phyloP scores from a whole-genome alignment of 805 yeast species.

The Monosporozyma solicola region DNA sequence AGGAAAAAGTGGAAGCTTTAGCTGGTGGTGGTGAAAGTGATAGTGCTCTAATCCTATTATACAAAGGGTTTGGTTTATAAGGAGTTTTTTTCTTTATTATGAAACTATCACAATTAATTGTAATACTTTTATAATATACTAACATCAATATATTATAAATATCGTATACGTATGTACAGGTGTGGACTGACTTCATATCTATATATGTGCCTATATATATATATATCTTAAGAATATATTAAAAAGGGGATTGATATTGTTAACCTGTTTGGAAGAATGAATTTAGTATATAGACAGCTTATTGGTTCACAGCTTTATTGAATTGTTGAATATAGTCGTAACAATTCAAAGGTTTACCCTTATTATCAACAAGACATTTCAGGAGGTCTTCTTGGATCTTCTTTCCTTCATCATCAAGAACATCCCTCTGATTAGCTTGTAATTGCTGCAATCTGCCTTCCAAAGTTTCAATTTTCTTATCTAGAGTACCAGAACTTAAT shows the following conservation, averaged over 20 bases:
- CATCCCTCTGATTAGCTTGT: constrained; percentile 26
- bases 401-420: constrained; percentile 24
- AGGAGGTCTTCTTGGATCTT: constrained; percentile 40
- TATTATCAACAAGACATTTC: constrained; percentile 49
- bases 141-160: neutral
- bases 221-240: neutral
- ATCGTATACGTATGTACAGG: neutral
- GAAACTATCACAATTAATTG: neutral
- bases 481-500: constrained; percentile 26
- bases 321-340: constrained; percentile 72
- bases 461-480: constrained; percentile 37
- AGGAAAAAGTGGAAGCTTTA: constrained; percentile 71
- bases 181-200: neutral
- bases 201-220: neutral
- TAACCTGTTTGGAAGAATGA: no score
- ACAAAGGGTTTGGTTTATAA: constrained; percentile 67
- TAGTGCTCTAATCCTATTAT: constrained; percentile 80
- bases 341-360: constrained; percentile 64
- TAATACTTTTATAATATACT: neutral
- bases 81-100: neutral
- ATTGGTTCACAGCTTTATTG: constrained; percentile 45
- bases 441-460: constrained; percentile 29
- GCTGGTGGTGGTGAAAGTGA: constrained; percentile 99
- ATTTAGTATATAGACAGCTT: neutral
- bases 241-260: neutral